phyloP scores from a whole-genome alignment of 140 eudicot species.

The Erigeron philadelphicus region DNA sequence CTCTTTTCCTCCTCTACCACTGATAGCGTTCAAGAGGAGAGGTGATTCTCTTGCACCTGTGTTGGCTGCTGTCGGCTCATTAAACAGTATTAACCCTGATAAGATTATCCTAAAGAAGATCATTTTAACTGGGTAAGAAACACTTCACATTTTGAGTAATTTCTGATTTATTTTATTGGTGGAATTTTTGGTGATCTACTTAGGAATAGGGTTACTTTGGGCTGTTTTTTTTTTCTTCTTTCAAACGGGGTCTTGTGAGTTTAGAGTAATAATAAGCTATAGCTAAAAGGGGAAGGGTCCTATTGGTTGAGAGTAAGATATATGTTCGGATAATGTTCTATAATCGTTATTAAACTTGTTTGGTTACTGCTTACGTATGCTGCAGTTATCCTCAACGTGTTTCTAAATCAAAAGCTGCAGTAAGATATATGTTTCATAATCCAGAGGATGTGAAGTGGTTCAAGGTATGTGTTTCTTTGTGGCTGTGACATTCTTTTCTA shows the following conservation, averaged over 20 bases:
- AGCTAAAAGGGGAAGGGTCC: too few relatives aligned
- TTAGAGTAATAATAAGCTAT: too few relatives aligned
- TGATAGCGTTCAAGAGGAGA: slow-evolving; percentile 62
- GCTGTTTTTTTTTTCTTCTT: too few relatives aligned
- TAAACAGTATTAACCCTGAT: slow-evolving; percentile 69
- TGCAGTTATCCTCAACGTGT: slow-evolving; percentile 97
- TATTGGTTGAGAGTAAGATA: too few relatives aligned
- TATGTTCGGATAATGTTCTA: too few relatives aligned
- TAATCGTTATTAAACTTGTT: neutral
- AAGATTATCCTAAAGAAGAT: slow-evolving; percentile 78
- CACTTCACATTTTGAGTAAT: neutral
- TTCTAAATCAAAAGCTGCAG: slow-evolving; percentile 83
- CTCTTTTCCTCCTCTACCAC: slow-evolving; percentile 77
- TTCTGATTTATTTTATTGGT: neutral
- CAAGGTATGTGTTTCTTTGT: slow-evolving; percentile 47
- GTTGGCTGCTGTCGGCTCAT: slow-evolving; percentile 91
- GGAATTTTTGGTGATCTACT: too few relatives aligned
- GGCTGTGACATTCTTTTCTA: neutral
- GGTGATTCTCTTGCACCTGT: slow-evolving; percentile 48
- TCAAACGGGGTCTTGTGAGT: too few relatives aligned
- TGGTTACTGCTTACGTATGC: neutral
- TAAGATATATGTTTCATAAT: slow-evolving; percentile 85
- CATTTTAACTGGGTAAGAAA: slow-evolving; percentile 78
- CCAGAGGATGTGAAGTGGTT: slow-evolving; percentile 99
- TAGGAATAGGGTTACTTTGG: too few relatives aligned